Percentiles rank a stretch among this genome's conserved stretches.
phyloP scores from a whole-genome alignment of 352 stramenopile genomes.

The Globisporangium apiculatum region DNA sequence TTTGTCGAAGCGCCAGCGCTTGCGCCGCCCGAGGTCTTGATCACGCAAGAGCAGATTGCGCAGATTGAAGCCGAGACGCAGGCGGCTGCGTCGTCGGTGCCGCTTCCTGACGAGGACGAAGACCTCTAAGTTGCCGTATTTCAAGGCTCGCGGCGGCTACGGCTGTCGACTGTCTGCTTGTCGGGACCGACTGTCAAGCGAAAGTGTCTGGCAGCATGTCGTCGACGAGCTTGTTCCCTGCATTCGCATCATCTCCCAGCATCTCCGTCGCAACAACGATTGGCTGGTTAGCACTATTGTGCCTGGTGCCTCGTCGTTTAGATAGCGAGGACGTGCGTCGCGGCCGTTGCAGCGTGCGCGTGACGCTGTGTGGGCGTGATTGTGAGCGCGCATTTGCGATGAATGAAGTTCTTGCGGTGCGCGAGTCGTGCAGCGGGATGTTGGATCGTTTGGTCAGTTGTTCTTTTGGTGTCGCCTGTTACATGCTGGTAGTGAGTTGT shows the following conservation, averaged over 20 bases:
- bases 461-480: not conserved
- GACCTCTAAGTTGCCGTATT: constrained; percentile 85
- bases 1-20: constrained; percentile 98
- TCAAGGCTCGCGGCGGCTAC: not conserved
- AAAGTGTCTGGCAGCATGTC: too few relatives aligned
- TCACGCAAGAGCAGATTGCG: constrained; percentile 91
- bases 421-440: not conserved
- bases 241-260: too few relatives aligned
- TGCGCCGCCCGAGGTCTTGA: constrained; percentile 93
- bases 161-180: not conserved
- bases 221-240: too few relatives aligned
- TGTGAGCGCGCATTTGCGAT: constrained; percentile 6
- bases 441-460: not conserved
- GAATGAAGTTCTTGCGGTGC: constrained; percentile 19
- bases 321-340: constrained; percentile 16
- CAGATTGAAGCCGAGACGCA: constrained; percentile 91
- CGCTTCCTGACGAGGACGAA: constrained; percentile 97
- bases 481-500: not conserved
- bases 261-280: too few relatives aligned
- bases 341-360: too few relatives aligned
- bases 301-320: constrained; percentile 14
- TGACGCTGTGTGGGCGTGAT: too few relatives aligned
- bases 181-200: too few relatives aligned
- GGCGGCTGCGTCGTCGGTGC: constrained; percentile 86
- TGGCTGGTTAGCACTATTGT: not conserved